Conservation (phyloP, 345 rosid genomes). For the Brassica cretica region DNA sequence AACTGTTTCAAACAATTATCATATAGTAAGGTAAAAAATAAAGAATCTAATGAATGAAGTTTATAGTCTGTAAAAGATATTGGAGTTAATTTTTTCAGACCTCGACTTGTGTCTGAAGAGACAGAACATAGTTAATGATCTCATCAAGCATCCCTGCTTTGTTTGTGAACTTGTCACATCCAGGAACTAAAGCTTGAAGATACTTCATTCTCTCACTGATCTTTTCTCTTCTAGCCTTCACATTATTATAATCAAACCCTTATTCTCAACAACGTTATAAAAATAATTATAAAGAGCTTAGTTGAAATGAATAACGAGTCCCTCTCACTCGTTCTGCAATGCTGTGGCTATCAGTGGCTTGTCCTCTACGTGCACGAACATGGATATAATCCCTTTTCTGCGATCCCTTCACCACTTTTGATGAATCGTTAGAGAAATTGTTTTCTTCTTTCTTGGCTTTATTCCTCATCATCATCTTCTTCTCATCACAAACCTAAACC, state of each 20-base stretch:
- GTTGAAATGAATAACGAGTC: neutral
- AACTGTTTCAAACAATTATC: slow-evolving; percentile 55
- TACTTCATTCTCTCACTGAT: slow-evolving; percentile 95
- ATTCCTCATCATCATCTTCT: slow-evolving; percentile 21
- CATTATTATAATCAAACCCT: neutral
- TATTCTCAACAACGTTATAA: slow-evolving; percentile 1
- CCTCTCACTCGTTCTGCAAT: slow-evolving; percentile 89
- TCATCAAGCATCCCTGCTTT: slow-evolving; percentile 99
- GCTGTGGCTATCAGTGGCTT: slow-evolving; percentile 98
- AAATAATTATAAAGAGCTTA: neutral
- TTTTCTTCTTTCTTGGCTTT: slow-evolving; percentile 30
- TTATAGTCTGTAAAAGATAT: neutral
- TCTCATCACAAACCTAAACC: slow-evolving; percentile 17
- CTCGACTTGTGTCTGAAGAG: slow-evolving; percentile 97
- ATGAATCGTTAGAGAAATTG: slow-evolving; percentile 61
- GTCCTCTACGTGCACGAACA: slow-evolving; percentile 95
- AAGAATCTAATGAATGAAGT: neutral
- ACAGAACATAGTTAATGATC: slow-evolving; percentile 95
- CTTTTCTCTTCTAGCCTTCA: slow-evolving; percentile 92
- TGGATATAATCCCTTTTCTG: slow-evolving; percentile 78
- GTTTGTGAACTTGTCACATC: slow-evolving; percentile 94
- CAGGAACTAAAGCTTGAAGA: slow-evolving; percentile 95
- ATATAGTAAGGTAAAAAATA: slow-evolving; percentile 24
- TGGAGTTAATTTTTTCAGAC: slow-evolving; percentile 49
- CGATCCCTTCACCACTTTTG: slow-evolving; percentile 45